phyloP scores from a whole-genome alignment of 2,329 filamentous ascomycete species.

The Phoma herbarum region DNA sequence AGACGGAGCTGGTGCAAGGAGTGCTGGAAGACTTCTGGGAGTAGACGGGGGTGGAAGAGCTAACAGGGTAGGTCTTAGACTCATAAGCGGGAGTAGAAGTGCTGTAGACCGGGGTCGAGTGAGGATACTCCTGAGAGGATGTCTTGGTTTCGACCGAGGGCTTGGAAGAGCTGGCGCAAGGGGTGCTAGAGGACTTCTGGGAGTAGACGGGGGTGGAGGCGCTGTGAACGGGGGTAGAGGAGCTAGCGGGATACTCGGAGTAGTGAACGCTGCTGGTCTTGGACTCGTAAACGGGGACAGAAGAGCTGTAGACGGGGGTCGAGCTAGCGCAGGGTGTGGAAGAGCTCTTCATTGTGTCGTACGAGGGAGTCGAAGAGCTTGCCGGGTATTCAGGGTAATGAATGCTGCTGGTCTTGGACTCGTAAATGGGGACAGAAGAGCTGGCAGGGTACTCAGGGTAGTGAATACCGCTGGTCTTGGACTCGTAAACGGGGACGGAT shows the following conservation, averaged over 20 bases:
- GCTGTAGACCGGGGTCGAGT: background rate
- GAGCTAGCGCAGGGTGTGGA: background rate
- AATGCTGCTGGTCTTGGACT: background rate
- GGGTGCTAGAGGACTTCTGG: constrained; percentile 3
- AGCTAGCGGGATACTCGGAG: constrained; percentile 6
- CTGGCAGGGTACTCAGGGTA: background rate
- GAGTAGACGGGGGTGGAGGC: background rate
- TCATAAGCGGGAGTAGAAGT: background rate
- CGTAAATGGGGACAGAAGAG: background rate
- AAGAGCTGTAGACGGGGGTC: background rate
- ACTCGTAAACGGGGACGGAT: background rate
- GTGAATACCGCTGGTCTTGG: background rate
- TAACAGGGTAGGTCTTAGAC: background rate
- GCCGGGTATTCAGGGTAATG: background rate
- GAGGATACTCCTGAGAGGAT: background rate
- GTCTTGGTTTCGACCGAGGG: constrained; percentile 22
- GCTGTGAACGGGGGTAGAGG: constrained; percentile 10
- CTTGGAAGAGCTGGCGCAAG: constrained; percentile 6
- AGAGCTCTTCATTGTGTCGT: background rate
- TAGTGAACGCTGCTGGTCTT: constrained; percentile 2
- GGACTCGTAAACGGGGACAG: background rate
- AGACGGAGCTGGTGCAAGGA: constrained; percentile 8
- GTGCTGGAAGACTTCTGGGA: background rate
- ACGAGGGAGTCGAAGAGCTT: constrained; percentile 4
- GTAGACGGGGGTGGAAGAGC: background rate